A percentile compares a stretch with the other conserved stretches of the same genome.
Conservation (phyloP, 768 basidiomycete genomes). For the Rhizopogon vulgaris region DNA sequence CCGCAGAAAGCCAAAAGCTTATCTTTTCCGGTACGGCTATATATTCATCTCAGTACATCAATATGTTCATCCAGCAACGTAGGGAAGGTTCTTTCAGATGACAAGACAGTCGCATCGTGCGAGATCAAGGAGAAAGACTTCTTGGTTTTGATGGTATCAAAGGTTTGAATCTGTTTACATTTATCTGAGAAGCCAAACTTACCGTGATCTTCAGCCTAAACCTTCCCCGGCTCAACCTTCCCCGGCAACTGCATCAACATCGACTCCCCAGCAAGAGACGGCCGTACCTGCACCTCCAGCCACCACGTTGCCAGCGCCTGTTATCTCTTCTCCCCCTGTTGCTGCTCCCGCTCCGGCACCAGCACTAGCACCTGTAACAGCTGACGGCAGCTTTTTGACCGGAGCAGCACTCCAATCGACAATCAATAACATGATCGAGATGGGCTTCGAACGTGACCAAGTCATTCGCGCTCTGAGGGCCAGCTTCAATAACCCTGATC, state of each 20-base stretch:
- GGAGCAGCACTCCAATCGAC: slow-evolving; percentile 73
- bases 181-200: slow-evolving; percentile 2
- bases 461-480: slow-evolving; percentile 83
- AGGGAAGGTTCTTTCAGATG: slow-evolving; percentile 91
- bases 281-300: slow-evolving; percentile 31
- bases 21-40: slow-evolving; percentile 78
- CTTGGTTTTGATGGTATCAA: slow-evolving; percentile 97
- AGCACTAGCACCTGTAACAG: slow-evolving; percentile 28
- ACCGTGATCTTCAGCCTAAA: slow-evolving; percentile 42
- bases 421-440: slow-evolving; percentile 81
- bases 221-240: slow-evolving; percentile 33
- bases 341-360: slow-evolving; percentile 24
- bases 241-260: slow-evolving; percentile 24
- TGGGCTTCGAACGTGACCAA: slow-evolving; percentile 89
- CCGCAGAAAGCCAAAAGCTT: slow-evolving; percentile 77
- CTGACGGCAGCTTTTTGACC: slow-evolving; percentile 62
- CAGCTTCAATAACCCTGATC: slow-evolving; percentile 95
- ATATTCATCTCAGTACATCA: slow-evolving; percentile 5
- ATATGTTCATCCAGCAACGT: slow-evolving; percentile 7
- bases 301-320: slow-evolving; percentile 23
- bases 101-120: slow-evolving; percentile 81
- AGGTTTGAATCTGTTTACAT: slow-evolving; percentile 45
- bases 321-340: slow-evolving; percentile 25
- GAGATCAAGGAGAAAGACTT: slow-evolving; percentile 99
- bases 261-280: slow-evolving; percentile 23